Conservation (phyloP, 352 stramenopile species). For the Achlya hypogyna region DNA sequence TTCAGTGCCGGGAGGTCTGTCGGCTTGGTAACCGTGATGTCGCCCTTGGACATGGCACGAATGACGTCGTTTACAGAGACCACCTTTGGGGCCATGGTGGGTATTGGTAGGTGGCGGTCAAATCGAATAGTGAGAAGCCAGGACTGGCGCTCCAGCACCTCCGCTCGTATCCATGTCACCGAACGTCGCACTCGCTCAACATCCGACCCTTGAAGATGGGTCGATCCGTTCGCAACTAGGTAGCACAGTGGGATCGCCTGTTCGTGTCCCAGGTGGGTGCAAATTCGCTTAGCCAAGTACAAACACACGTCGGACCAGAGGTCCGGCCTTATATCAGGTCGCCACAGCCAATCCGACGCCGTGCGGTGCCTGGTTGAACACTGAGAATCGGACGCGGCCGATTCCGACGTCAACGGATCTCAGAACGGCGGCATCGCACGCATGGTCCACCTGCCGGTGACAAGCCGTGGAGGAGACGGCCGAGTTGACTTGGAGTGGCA, state of each 20-base stretch:
- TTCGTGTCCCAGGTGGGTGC: too few species aligned
- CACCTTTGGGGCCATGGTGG: not conserved
- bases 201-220: not conserved
- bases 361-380: too few species aligned
- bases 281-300: conserved; percentile 1
- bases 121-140: conserved; percentile 1
- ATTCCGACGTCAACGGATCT: too few species aligned
- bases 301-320: not conserved
- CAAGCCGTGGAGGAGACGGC: too few species aligned
- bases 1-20: not conserved
- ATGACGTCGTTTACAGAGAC: conserved; percentile 4
- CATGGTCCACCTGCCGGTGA: too few species aligned
- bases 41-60: conserved; percentile 5
- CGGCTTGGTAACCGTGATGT: conserved; percentile 3
- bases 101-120: not conserved
- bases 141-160: not conserved
- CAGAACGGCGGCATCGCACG: too few species aligned
- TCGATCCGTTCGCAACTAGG: not conserved
- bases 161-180: conserved; percentile 2
- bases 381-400: too few species aligned
- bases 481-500: too few species aligned
- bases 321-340: too few species aligned
- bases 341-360: too few species aligned
- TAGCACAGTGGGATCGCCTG: not conserved
- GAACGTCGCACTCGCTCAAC: not conserved